Percentiles rank a stretch among this genome's conserved stretches.
phyloP scores from a whole-genome alignment of 331 rosid genomes.

The Malus hybrid region DNA sequence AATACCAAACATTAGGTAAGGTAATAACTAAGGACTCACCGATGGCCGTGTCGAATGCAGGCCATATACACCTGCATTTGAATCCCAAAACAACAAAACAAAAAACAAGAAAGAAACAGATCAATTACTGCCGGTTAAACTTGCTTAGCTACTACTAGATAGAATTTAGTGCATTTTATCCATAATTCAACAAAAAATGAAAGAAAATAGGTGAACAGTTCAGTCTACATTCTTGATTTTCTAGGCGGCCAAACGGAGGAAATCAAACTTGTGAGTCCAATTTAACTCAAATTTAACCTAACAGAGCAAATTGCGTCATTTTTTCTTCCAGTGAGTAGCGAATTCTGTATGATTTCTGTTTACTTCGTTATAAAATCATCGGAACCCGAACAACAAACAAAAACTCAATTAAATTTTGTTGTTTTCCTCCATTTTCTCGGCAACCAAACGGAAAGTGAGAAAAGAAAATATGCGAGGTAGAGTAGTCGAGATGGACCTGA shows the following conservation, averaged over 20 bases:
- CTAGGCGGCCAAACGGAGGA: conserved; percentile 2
- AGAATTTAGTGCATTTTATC: neutral
- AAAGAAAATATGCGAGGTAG: conserved; percentile 2
- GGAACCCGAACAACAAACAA: neutral
- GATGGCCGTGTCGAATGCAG: conserved; percentile 66
- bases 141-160: neutral
- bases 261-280: neutral
- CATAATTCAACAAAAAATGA: neutral
- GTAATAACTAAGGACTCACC: conserved; percentile 35
- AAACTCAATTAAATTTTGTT: neutral
- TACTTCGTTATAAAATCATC: neutral
- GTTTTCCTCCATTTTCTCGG: conserved; percentile 13
- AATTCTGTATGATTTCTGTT: neutral
- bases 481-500: conserved; percentile 43
- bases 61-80: conserved; percentile 84
- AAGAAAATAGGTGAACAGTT: neutral
- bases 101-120: neutral
- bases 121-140: neutral
- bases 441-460: conserved; percentile 15
- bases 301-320: neutral
- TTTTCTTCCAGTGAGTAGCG: neutral
- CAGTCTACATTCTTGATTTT: neutral
- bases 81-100: neutral
- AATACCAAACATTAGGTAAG: conserved; percentile 1
- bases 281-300: neutral